Percentiles rank a stretch among this genome's conserved stretches.
These are phyloP conservation scores for Amaranthus palmeri DNA, from an alignment of 148 eudicot species.

Conservation along the genomic window DNA sequence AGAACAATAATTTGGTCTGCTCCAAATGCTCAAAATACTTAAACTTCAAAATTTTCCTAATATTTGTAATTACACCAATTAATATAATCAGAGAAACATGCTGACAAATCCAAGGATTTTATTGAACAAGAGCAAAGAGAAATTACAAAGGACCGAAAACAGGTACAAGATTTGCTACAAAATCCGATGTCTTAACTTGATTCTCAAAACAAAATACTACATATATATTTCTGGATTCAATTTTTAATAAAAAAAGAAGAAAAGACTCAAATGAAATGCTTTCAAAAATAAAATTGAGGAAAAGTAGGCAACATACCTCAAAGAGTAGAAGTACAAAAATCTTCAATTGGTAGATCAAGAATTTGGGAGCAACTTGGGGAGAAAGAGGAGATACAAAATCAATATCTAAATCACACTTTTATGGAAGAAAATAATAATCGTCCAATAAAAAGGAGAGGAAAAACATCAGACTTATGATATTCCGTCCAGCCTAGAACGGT, in stretches of 20 bases:
- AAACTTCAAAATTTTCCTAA: too few species aligned
- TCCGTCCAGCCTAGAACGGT: not conserved
- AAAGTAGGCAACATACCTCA: constrained; percentile 6
- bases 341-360: not conserved
- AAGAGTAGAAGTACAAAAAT: not conserved
- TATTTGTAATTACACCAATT: too few species aligned
- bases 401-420: not conserved
- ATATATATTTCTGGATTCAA: not conserved
- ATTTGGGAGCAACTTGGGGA: not conserved
- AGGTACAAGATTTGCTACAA: not conserved
- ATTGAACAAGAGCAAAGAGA: not conserved
- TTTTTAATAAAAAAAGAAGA: not conserved
- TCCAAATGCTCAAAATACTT: too few species aligned
- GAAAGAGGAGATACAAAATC: not conserved
- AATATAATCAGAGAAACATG: too few species aligned
- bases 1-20: too few species aligned
- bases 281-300: not conserved
- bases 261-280: not conserved
- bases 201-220: not conserved
- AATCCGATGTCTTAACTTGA: not conserved
- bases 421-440: not conserved
- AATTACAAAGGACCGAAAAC: not conserved
- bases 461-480: not conserved
- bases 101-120: too few species aligned
- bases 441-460: not conserved